phyloP scores from a whole-genome alignment of 169 alveolate species.

The Plasmodium malariae region DNA sequence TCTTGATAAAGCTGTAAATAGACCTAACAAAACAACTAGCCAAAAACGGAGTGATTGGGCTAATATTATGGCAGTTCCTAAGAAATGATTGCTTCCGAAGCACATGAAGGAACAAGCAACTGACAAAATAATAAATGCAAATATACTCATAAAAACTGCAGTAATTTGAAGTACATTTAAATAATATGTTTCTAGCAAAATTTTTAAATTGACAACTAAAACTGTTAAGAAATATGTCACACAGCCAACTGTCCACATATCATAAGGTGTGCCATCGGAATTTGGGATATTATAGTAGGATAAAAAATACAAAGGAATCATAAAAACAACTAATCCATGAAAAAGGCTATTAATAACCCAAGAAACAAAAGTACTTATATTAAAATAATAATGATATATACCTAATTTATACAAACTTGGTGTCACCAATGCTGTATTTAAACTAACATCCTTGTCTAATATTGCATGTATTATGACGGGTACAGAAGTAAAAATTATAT shows the following conservation, averaged over 20 bases:
- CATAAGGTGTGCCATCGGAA: slow-evolving; percentile 78
- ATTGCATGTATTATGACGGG: slow-evolving; percentile 91
- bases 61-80: slow-evolving; percentile 38
- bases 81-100: slow-evolving; percentile 47
- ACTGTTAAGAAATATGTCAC: slow-evolving; percentile 80
- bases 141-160: slow-evolving; percentile 79
- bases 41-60: slow-evolving; percentile 66
- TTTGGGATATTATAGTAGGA: slow-evolving; percentile 79
- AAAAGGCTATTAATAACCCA: slow-evolving; percentile 85
- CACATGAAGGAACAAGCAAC: slow-evolving; percentile 53
- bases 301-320: slow-evolving; percentile 76
- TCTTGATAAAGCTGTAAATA: slow-evolving; percentile 43
- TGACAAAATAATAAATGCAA: slow-evolving; percentile 64
- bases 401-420: slow-evolving; percentile 88
- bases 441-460: slow-evolving; percentile 87
- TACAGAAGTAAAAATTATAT: slow-evolving; percentile 94
- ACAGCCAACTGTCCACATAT: slow-evolving; percentile 80
- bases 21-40: slow-evolving; percentile 53
- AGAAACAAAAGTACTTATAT: slow-evolving; percentile 80
- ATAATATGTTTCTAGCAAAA: slow-evolving; percentile 85
- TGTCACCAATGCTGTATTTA: slow-evolving; percentile 77
- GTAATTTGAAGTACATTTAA: slow-evolving; percentile 77
- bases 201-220: slow-evolving; percentile 84
- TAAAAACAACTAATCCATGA: slow-evolving; percentile 84
- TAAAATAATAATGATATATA: slow-evolving; percentile 82